phyloP scores from a whole-genome alignment of 2,329 filamentous ascomycete genomes.

The Reticulascus tulasneorum region DNA sequence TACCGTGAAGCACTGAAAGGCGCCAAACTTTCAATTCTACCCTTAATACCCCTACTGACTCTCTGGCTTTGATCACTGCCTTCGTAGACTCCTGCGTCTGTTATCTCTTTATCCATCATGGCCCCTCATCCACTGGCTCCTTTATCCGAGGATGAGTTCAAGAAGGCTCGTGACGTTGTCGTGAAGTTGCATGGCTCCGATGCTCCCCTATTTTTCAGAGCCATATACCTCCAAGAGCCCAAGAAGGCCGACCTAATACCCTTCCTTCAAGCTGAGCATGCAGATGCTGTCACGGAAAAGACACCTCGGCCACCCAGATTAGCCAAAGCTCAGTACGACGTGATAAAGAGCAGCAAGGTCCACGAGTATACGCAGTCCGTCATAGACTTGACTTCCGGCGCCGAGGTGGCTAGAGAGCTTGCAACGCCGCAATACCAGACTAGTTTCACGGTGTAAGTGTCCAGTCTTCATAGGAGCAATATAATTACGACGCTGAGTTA shows the following conservation, averaged over 20 bases:
- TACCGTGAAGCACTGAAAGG: no score
- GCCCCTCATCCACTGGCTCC: slow-evolving; percentile 43
- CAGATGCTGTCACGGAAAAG: slow-evolving; percentile 38
- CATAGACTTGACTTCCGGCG: slow-evolving; percentile 30
- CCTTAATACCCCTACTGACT: no score
- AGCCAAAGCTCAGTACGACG: slow-evolving; percentile 42
- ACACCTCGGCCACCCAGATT: slow-evolving; percentile 41
- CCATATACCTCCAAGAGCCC: slow-evolving; percentile 61
- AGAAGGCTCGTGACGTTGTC: slow-evolving; percentile 40
- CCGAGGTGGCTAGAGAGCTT: slow-evolving; percentile 23
- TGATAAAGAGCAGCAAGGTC: slow-evolving; percentile 25
- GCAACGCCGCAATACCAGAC: slow-evolving; percentile 29
- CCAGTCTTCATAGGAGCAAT: no score
- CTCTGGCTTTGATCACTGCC: no score
- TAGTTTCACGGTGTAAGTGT: slow-evolving; percentile 28
- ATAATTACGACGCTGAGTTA: not conserved
- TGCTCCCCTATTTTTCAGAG: slow-evolving; percentile 42
- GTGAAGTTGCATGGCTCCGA: slow-evolving; percentile 25
- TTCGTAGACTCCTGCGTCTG: not conserved
- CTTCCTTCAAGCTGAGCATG: slow-evolving; percentile 60
- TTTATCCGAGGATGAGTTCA: slow-evolving; percentile 46
- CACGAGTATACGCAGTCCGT: slow-evolving; percentile 30
- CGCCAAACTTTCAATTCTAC: no score
- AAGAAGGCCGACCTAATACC: slow-evolving; percentile 53
- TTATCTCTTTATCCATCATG: slow-evolving; percentile 4